These are phyloP conservation scores for Trypanosoma avium DNA, from an alignment of 208 protist species.

Conservation along the genomic window DNA sequence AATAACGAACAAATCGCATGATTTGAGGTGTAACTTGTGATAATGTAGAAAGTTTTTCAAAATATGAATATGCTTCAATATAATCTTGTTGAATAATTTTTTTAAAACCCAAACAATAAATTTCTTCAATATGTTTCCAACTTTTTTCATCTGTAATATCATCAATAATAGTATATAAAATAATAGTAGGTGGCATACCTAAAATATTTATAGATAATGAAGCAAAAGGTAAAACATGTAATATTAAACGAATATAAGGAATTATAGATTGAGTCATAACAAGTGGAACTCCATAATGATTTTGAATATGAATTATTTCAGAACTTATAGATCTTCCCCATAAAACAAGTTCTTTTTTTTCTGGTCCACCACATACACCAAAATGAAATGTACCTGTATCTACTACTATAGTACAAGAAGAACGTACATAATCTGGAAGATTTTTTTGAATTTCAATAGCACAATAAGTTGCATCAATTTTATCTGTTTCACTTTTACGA, in stretches of 20 bases:
- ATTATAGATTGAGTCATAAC: conserved; percentile 37
- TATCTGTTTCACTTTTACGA: conserved; percentile 26
- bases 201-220: conserved; percentile 20
- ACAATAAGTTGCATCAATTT: conserved; percentile 35
- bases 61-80: conserved; percentile 6
- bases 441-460: conserved; percentile 35
- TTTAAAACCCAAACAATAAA: conserved; percentile 3
- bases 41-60: conserved; percentile 6
- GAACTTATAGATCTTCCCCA: conserved; percentile 27
- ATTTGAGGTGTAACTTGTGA: conserved; percentile 4
- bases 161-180: conserved; percentile 34
- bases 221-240: conserved; percentile 40
- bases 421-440: conserved; percentile 17
- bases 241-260: conserved; percentile 30
- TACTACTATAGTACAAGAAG: conserved; percentile 32
- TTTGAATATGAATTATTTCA: conserved; percentile 32
- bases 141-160: not conserved
- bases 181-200: conserved; percentile 18
- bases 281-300: conserved; percentile 28
- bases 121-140: conserved; percentile 7
- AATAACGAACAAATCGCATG: not conserved
- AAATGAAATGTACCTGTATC: conserved; percentile 38
- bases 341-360: conserved; percentile 38
- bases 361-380: conserved; percentile 35
- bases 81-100: not conserved